Evolutionary conservation across 768 basidiomycete genomes (phyloP).

Genomic region (Flagelloscypha sp.): DNA sequence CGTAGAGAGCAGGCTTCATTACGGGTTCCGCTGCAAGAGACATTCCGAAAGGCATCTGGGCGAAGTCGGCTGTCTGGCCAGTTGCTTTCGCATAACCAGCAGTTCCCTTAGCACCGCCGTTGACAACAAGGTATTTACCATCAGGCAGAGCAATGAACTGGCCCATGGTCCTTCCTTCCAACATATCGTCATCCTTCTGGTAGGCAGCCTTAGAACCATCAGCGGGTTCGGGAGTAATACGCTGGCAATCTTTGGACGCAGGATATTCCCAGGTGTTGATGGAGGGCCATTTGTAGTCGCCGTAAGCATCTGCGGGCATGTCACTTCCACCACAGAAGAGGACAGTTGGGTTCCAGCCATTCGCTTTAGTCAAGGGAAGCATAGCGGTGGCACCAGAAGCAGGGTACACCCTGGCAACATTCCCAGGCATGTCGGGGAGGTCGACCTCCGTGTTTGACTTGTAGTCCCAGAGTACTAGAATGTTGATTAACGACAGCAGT

Average conservation of each 20-base stretch:
- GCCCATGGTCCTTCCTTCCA: slow-evolving; percentile 54
- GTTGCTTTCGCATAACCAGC: slow-evolving; percentile 64
- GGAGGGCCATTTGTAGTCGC: slow-evolving; percentile 45
- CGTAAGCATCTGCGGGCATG: slow-evolving; percentile 45
- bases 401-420: slow-evolving; percentile 52
- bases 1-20: slow-evolving; percentile 61
- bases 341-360: slow-evolving; percentile 55
- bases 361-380: slow-evolving; percentile 59
- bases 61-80: slow-evolving; percentile 11
- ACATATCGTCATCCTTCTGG: slow-evolving; percentile 46
- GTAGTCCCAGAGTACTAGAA: slow-evolving; percentile 37
- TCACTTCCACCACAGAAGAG: slow-evolving; percentile 63
- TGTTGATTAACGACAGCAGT: background rate
- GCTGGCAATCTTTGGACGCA: slow-evolving; percentile 39
- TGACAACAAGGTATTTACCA: slow-evolving; percentile 43
- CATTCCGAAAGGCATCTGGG: slow-evolving; percentile 43
- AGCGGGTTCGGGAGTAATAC: slow-evolving; percentile 53
- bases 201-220: slow-evolving; percentile 37
- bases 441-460: slow-evolving; percentile 28
- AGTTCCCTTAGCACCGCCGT: slow-evolving; percentile 60
- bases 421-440: slow-evolving; percentile 40
- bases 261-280: slow-evolving; percentile 42
- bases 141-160: slow-evolving; percentile 54
- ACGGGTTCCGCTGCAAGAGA: slow-evolving; percentile 66
- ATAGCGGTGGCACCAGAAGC: slow-evolving; percentile 57